Base-by-base conservation (phyloP, 225 moss, liverwort and hornwort genomes). In the Sphagnum contortum region DNA sequence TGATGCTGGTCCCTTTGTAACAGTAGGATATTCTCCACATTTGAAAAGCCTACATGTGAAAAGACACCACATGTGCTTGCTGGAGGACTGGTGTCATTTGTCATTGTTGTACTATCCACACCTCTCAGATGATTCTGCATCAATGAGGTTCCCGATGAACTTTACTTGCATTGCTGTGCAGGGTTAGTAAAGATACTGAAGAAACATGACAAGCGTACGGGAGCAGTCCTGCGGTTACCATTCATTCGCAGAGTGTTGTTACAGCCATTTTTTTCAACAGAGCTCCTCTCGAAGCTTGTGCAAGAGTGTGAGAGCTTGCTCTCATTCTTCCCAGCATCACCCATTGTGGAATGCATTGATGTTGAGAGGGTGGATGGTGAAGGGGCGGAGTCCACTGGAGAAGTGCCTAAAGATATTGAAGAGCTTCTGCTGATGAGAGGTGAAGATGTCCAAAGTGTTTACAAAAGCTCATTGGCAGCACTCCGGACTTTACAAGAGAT, bases 171-270 rank as follows among this genome's bases (percentile, higher is more conserved):
- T 29, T 29, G 29, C 29, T 29, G 29, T 74, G 64, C 51, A 82
- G 81, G 81, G 9, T 48, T 94, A 57, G 83, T 95, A 74, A 95
- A 95, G 77, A 95, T 95, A 63, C 47, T 91, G 66, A 95, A 95
- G 77, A 95, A 95, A 83, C 92, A 95, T 69, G 94, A 95, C 69
- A 95, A 95, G 84, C 76, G 84, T 45, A 82, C 85, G 8, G 88
- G 88, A 46, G 89, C 88, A n/a, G 88, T 82, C 48, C 80, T 95
- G 49, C 91, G 94, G 57, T 74, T 92, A 53, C 79, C 89, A 49
- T 89, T 88, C 29, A 92, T 83, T 44, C 81, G 76, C 45, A 76
- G 76, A 65, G 89, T 95, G 12, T 75, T 89, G 71, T 78, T 88
- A 44, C 94, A 95, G 86, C 94, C 94, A 5, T 95, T 95, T 54